Conservation (phyloP, 2,329 filamentous ascomycete genomes). For the Didymella keratinophila region DNA sequence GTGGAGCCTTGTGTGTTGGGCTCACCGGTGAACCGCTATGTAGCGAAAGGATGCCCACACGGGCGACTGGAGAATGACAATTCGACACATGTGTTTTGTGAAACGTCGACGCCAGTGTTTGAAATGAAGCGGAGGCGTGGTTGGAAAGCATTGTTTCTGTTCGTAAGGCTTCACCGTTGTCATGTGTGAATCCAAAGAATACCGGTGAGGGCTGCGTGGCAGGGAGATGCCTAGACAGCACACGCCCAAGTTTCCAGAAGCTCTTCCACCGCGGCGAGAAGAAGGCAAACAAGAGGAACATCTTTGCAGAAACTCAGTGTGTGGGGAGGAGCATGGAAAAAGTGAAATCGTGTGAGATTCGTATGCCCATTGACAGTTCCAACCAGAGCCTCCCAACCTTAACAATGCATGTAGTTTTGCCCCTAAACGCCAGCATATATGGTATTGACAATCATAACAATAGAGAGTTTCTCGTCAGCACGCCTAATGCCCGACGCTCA, state of each 20-base stretch:
- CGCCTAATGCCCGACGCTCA: constrained; percentile 37
- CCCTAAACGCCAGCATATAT: constrained; percentile 9
- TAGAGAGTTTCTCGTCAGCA: not conserved
- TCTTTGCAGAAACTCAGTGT: not conserved
- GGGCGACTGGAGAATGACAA: constrained; percentile 1
- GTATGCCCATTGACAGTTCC: constrained; percentile 5
- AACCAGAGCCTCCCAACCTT: not conserved
- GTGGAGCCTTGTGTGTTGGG: not conserved
- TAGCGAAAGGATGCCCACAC: constrained; percentile 4
- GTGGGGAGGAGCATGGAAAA: not conserved
- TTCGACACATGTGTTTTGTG: constrained; percentile 3
- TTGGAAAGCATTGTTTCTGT: not conserved
- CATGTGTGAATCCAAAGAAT: not conserved
- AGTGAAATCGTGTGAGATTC: constrained; percentile 1
- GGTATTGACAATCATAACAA: constrained; percentile 13
- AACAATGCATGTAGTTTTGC: not conserved
- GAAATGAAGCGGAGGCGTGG: not conserved
- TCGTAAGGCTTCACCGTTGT: not conserved
- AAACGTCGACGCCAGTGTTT: not conserved
- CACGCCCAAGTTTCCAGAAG: not conserved
- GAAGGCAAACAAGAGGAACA: not conserved
- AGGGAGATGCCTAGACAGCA: not conserved
- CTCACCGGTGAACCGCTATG: constrained; percentile 1
- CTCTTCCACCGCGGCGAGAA: not conserved
- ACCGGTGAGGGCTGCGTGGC: not conserved